Evolutionary conservation across 495 filamentous ascomycete species (phyloP).

Genomic region (Bombardia bombarda): DNA sequence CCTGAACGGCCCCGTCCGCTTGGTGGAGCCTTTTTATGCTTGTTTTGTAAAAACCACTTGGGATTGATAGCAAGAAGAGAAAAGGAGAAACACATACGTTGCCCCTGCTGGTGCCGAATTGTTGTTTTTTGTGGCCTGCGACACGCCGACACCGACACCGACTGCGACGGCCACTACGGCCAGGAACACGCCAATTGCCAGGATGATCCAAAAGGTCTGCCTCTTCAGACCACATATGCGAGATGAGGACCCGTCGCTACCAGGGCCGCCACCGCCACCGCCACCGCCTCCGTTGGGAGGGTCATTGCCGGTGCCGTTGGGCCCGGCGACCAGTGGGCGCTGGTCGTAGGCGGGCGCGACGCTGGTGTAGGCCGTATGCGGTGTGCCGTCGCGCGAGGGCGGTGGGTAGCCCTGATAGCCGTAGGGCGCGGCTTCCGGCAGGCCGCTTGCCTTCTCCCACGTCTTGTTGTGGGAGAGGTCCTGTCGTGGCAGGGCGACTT

Average conservation of each 20-base stretch:
- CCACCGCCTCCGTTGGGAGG: conserved; percentile 9
- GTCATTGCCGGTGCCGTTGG: neutral
- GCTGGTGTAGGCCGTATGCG: neutral
- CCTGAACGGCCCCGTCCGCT: no score
- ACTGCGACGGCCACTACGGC: conserved; percentile 20
- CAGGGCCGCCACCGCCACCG: neutral
- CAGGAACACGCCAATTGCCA: conserved; percentile 16
- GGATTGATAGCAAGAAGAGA: neutral
- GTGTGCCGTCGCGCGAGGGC: neutral
- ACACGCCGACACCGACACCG: conserved; percentile 23
- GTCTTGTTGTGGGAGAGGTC: conserved; percentile 2
- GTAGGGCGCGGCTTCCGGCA: neutral
- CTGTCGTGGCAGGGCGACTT: conserved; percentile 1
- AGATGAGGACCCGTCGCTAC: no score
- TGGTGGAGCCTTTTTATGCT: no score
- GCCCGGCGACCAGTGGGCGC: neutral
- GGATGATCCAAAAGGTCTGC: conserved; percentile 13
- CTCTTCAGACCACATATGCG: conserved; percentile 9
- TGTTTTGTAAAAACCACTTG: neutral
- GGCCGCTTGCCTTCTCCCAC: conserved; percentile 5
- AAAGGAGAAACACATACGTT: neutral
- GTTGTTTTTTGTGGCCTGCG: conserved; percentile 2
- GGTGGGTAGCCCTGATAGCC: neutral
- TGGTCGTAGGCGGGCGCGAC: conserved; percentile 2
- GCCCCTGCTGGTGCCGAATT: conserved; percentile 2